A percentile compares a stretch with the other conserved stretches of the same genome.
Conservation (phyloP, 2,329 filamentous ascomycete genomes). For the Trichoderma arundinaceum region DNA sequence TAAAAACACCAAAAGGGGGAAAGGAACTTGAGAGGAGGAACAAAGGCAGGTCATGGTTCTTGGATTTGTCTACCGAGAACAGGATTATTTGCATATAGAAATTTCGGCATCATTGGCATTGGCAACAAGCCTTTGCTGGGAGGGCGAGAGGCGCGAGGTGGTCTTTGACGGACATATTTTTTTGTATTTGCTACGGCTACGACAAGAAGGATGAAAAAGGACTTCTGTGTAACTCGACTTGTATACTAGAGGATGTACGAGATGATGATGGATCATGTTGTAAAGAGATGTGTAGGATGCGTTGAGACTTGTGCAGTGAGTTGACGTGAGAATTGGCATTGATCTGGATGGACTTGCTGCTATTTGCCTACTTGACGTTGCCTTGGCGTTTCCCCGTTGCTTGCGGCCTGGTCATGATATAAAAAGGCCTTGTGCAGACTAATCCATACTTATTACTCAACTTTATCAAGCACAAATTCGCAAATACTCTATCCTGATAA, state of each 20-base stretch:
- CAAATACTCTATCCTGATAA: no score
- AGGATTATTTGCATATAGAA: constrained; percentile 31
- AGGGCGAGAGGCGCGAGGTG: constrained; percentile 6
- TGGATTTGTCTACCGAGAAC: constrained; percentile 11
- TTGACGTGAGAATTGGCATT: not conserved
- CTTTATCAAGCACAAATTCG: no score
- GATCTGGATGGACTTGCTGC: not conserved
- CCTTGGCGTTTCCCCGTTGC: no score
- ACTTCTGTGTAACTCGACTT: constrained; percentile 28
- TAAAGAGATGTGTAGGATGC: not conserved
- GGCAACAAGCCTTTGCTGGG: constrained; percentile 13
- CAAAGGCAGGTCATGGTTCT: constrained; percentile 3
- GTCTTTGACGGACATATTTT: not conserved
- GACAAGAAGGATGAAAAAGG: constrained; percentile 11
- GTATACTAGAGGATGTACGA: constrained; percentile 34
- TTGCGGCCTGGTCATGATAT: no score
- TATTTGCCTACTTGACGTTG: no score
- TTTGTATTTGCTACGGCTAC: constrained; percentile 22
- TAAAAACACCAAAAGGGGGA: constrained; percentile 27
- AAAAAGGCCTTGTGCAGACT: no score
- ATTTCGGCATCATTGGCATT: constrained; percentile 22
- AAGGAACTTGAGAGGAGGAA: constrained; percentile 1
- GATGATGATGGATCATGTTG: constrained; percentile 28
- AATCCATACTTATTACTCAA: no score
- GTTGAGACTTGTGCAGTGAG: not conserved